These are phyloP conservation scores for Hymenoscyphus scutula DNA, from an alignment of 2,329 filamentous ascomycete species.

Conservation along the genomic window DNA sequence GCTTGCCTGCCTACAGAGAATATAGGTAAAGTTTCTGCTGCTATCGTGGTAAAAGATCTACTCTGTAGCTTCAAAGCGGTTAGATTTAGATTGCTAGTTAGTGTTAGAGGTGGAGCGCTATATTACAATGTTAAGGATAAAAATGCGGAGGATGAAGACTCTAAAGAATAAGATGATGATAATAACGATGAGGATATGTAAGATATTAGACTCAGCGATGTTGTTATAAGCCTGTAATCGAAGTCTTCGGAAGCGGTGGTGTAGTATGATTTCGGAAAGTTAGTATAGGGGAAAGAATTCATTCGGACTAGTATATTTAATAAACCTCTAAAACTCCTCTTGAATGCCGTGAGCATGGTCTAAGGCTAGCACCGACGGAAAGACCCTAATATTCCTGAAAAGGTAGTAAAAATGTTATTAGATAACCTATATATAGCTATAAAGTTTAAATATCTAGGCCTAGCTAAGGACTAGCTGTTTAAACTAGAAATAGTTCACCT, in stretches of 20 bases:
- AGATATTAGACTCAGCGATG: conserved; percentile 34
- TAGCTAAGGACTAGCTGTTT: conserved; percentile 4
- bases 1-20: conserved; percentile 17
- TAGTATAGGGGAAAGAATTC: conserved; percentile 21
- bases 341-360: conserved; percentile 23
- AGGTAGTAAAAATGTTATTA: background rate
- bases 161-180: background rate
- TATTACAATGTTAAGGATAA: background rate
- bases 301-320: conserved; percentile 24
- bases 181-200: conserved; percentile 8
- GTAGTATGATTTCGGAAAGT: conserved; percentile 21
- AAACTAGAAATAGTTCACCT: background rate
- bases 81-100: conserved; percentile 18
- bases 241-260: conserved; percentile 15
- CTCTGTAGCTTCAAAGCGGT: conserved; percentile 16
- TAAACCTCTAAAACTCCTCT: conserved; percentile 26
- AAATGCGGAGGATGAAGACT: background rate
- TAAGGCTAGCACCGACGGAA: conserved; percentile 13
- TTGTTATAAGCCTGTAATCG: conserved; percentile 21
- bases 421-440: background rate
- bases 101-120: conserved; percentile 18
- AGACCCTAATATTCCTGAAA: background rate
- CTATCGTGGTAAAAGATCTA: conserved; percentile 19
- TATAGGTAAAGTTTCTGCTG: conserved; percentile 18
- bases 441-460: conserved; percentile 3